phyloP scores from a whole-genome alignment of 176 grass and related monocot species.

The Bonia amplexicaulis region DNA sequence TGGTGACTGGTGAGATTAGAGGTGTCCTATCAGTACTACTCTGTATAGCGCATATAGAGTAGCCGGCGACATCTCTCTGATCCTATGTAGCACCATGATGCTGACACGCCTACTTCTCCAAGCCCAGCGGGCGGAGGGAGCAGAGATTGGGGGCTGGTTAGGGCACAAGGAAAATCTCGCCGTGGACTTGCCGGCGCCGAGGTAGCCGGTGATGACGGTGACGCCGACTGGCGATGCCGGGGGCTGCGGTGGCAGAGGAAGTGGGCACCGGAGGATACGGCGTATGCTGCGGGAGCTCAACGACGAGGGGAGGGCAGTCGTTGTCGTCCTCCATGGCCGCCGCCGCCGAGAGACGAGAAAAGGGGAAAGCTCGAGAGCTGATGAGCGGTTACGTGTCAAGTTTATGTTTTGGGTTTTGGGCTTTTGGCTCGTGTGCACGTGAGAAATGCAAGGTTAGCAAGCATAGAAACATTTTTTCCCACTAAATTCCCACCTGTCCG shows the following conservation, averaged over 20 bases:
- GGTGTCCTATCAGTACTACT: not conserved
- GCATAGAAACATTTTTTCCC: not conserved
- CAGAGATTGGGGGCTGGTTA: not conserved
- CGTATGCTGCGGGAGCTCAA: slow-evolving; percentile 28
- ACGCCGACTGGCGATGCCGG: slow-evolving; percentile 55
- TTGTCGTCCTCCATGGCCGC: slow-evolving; percentile 59
- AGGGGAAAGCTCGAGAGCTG: not conserved
- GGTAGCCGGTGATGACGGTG: slow-evolving; percentile 94
- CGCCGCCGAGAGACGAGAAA: not conserved
- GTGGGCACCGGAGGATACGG: not conserved
- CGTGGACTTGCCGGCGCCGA: slow-evolving; percentile 94
- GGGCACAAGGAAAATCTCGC: slow-evolving; percentile 34
- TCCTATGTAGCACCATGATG: not conserved
- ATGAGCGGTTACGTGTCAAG: not conserved
- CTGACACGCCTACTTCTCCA: not conserved
- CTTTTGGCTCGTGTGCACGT: not conserved
- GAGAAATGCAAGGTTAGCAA: too few species aligned
- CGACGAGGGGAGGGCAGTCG: slow-evolving; percentile 60
- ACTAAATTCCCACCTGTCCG: not conserved
- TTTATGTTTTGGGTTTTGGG: not conserved
- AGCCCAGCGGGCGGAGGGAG: not conserved
- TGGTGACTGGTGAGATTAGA: not conserved
- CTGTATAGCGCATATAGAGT: not conserved
- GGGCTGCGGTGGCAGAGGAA: not conserved
- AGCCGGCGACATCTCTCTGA: not conserved